phyloP scores from a whole-genome alignment of 1,284 basidiomycete species.

The Crepidotus sp. region DNA sequence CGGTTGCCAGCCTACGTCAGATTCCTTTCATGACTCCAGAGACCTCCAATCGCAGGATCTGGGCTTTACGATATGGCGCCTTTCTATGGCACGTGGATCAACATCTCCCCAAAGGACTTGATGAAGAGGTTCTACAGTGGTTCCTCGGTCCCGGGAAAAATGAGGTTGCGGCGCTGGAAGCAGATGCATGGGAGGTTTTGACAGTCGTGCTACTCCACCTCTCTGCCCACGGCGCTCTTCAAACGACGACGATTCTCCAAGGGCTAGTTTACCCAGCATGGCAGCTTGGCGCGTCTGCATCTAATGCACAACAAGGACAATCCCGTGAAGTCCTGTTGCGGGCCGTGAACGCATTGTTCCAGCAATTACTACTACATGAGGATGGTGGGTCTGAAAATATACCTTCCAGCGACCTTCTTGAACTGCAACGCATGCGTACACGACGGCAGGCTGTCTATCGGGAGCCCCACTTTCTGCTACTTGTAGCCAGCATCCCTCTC shows the following conservation, averaged over 20 bases:
- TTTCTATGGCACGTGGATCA: conserved; percentile 68
- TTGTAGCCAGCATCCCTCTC: conserved; percentile 54
- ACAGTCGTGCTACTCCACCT: conserved; percentile 55
- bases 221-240: conserved; percentile 56
- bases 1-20: conserved; percentile 59
- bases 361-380: conserved; percentile 46
- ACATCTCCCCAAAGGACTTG: conserved; percentile 61
- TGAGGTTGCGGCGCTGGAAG: conserved; percentile 47
- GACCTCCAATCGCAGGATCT: conserved; percentile 34
- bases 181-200: conserved; percentile 59
- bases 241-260: conserved; percentile 59
- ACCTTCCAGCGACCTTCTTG: conserved; percentile 44
- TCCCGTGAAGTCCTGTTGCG: conserved; percentile 43
- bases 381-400: conserved; percentile 34
- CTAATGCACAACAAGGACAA: conserved; percentile 29
- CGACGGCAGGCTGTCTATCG: conserved; percentile 57
- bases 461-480: conserved; percentile 51
- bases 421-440: conserved; percentile 58
- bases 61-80: conserved; percentile 53
- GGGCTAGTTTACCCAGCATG: conserved; percentile 71
- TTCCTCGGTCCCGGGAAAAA: conserved; percentile 53
- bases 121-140: conserved; percentile 60
- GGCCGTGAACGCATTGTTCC: conserved; percentile 55
- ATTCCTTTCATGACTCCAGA: conserved; percentile 49
- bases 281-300: conserved; percentile 40